A percentile compares a stretch with the other conserved stretches of the same genome.
Evolutionary conservation across 2,329 filamentous ascomycete genomes (phyloP).

Genomic region (Pseudogymnoascus sp.): DNA sequence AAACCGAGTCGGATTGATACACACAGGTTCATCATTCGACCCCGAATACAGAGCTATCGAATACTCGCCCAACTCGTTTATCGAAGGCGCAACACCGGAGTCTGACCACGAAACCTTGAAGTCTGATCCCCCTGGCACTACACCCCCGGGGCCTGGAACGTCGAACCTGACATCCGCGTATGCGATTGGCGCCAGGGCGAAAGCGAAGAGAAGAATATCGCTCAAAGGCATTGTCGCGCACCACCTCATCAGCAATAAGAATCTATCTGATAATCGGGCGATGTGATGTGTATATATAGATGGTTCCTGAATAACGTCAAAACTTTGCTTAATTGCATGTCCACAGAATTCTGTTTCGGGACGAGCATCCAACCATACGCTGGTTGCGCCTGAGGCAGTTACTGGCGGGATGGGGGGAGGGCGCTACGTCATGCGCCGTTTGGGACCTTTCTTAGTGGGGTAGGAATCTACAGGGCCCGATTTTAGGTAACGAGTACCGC

Average conservation of each 20-base stretch:
- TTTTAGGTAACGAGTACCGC: too few relatives aligned
- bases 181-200: constrained; percentile 19
- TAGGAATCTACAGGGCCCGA: constrained; percentile 1
- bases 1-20: constrained; percentile 9
- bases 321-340: constrained; percentile 1
- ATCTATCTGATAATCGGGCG: not conserved
- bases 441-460: constrained; percentile 4
- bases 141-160: constrained; percentile 42
- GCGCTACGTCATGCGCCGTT: not conserved
- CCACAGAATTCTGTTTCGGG: constrained; percentile 1
- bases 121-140: constrained; percentile 39
- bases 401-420: too few relatives aligned
- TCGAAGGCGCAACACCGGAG: constrained; percentile 39
- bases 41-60: constrained; percentile 53
- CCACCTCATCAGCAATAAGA: not conserved
- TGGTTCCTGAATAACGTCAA: not conserved
- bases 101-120: constrained; percentile 51
- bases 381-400: constrained; percentile 4
- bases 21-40: constrained; percentile 44
- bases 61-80: constrained; percentile 45
- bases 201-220: not conserved
- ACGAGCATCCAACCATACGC: constrained; percentile 2
- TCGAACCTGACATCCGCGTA: constrained; percentile 38
- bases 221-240: not conserved
- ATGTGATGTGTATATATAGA: not conserved